Evolutionary conservation across 495 filamentous ascomycete species (phyloP).

Genomic region (Podospora fimiseda): DNA sequence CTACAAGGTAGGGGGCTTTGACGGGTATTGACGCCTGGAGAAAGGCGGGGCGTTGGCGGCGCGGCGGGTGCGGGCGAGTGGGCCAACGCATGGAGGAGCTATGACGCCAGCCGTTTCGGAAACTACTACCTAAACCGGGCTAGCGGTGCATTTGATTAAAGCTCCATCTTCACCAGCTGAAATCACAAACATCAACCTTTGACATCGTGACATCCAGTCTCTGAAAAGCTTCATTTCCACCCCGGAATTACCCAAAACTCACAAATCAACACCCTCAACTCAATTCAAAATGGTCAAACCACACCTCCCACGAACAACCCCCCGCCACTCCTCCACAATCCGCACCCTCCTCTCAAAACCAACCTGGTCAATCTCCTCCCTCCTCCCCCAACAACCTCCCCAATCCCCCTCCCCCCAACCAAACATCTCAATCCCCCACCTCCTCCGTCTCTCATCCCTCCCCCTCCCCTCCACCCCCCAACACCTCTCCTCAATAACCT

Average conservation of each 20-base stretch:
- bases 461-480: constrained; percentile 58
- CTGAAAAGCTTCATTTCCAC: not conserved
- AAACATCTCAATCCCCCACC: constrained; percentile 48
- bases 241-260: not conserved
- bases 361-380: constrained; percentile 84
- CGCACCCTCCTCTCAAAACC: constrained; percentile 51
- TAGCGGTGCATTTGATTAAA: not conserved
- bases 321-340: constrained; percentile 10
- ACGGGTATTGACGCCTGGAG: not conserved
- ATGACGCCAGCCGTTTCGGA: constrained; percentile 10
- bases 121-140: not conserved
- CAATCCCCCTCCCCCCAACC: constrained; percentile 31
- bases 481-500: constrained; percentile 55
- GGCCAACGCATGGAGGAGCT: constrained; percentile 4
- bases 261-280: not conserved
- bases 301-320: constrained; percentile 2
- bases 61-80: not conserved
- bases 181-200: not conserved
- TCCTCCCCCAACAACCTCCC: constrained; percentile 21
- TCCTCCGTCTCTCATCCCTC: constrained; percentile 85
- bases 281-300: not conserved
- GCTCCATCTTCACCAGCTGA: not conserved
- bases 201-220: constrained; percentile 2
- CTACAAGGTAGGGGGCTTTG: not conserved
- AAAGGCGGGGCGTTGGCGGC: constrained; percentile 2